phyloP scores from a whole-genome alignment of 208 protist genomes.

The Trypanosoma grayi region DNA sequence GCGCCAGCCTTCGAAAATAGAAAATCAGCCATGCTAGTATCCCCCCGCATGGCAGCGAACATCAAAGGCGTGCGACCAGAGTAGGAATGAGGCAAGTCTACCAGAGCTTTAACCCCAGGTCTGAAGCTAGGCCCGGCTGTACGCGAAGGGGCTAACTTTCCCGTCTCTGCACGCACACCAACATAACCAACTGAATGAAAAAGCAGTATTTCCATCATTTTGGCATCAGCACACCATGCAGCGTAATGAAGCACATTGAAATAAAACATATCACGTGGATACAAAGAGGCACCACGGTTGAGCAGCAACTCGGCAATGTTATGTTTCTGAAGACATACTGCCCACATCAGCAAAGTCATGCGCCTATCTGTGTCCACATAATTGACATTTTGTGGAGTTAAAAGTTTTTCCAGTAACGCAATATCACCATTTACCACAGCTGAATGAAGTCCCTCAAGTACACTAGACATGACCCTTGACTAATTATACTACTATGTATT shows the following conservation, averaged over 20 bases:
- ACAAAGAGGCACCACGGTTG: conserved; percentile 52
- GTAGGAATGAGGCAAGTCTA: conserved; percentile 58
- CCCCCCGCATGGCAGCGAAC: conserved; percentile 71
- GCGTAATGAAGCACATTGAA: conserved; percentile 78
- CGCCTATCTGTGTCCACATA: conserved; percentile 59
- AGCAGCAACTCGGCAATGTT: conserved; percentile 54
- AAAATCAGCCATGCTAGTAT: conserved; percentile 45
- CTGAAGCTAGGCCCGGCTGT: conserved; percentile 19
- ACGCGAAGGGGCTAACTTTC: not conserved
- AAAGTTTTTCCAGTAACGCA: conserved; percentile 4
- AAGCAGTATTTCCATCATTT: conserved; percentile 52
- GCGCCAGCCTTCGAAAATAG: conserved; percentile 58
- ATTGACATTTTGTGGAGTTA: conserved; percentile 77
- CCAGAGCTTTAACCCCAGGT: conserved; percentile 46
- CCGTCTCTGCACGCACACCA: not conserved
- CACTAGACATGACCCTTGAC: conserved; percentile 10
- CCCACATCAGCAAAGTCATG: conserved; percentile 71
- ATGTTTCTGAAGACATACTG: conserved; percentile 48
- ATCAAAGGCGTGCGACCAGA: conserved; percentile 77
- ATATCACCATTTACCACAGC: conserved; percentile 22
- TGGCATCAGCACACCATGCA: conserved; percentile 69
- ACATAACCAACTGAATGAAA: conserved; percentile 22
- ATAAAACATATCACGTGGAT: conserved; percentile 49
- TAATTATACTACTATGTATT: not conserved
- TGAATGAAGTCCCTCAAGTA: conserved; percentile 12